Evolutionary conservation across 2,329 filamentous ascomycete genomes (phyloP).

Genomic region (Alternaria panax): DNA sequence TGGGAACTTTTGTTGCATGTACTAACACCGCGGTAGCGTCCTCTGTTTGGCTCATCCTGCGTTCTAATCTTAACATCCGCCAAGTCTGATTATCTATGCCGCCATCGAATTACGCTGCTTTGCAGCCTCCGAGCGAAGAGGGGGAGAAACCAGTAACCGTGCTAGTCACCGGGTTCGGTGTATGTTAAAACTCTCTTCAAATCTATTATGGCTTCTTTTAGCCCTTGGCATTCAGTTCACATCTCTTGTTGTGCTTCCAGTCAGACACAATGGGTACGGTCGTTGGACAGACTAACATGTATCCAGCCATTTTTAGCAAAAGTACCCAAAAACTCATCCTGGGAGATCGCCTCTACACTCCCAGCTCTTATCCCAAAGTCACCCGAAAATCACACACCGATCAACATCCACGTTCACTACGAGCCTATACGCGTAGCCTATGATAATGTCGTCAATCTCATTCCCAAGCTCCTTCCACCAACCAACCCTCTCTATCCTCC

Average conservation of each 20-base stretch:
- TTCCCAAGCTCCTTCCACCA: constrained; percentile 41
- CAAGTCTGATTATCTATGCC: constrained; percentile 23
- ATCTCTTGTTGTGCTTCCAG: neutral
- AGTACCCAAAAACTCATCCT: constrained; percentile 46
- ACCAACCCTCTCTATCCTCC: constrained; percentile 23
- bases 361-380: constrained; percentile 44
- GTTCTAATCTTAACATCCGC: neutral
- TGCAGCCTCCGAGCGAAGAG: constrained; percentile 40
- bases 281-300: constrained; percentile 14
- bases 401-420: constrained; percentile 46
- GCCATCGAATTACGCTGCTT: constrained; percentile 29
- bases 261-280: neutral
- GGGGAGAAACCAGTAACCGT: constrained; percentile 45
- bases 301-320: constrained; percentile 43
- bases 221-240: neutral
- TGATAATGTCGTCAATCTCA: constrained; percentile 31
- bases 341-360: constrained; percentile 48
- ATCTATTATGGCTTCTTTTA: neutral
- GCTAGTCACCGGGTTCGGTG: constrained; percentile 48
- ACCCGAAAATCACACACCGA: constrained; percentile 35
- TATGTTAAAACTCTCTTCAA: constrained; percentile 19
- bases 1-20: neutral
- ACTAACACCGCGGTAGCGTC: constrained; percentile 4
- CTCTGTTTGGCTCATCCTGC: neutral
- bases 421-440: constrained; percentile 48